Evolutionary conservation across 257 asterid species (phyloP).

Genomic region (Solanum paucissectum): DNA sequence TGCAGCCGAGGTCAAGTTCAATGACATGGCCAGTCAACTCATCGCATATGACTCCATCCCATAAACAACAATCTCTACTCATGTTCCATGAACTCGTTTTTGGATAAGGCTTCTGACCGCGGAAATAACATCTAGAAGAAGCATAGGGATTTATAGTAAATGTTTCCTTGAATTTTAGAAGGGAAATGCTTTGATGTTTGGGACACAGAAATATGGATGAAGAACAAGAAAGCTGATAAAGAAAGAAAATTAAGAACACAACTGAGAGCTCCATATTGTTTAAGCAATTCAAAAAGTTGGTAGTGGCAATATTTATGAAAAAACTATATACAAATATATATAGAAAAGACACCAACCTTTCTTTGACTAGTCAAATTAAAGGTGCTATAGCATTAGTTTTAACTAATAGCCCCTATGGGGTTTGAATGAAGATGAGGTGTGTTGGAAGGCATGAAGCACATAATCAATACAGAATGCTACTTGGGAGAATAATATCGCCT

Average conservation of each 20-base stretch:
- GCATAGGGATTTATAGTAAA: neutral
- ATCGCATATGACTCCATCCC: conserved; percentile 16
- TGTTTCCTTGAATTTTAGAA: neutral
- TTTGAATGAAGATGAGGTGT: neutral
- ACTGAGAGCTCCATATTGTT: neutral
- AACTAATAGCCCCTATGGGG: rapidly evolving
- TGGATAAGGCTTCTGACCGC: neutral
- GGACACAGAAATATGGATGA: neutral
- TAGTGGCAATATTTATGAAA: neutral
- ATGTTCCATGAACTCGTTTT: conserved; percentile 1
- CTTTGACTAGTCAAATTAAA: neutral
- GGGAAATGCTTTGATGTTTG: neutral
- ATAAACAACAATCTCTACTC: conserved; percentile 11
- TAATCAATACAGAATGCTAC: neutral
- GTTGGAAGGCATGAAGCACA: rapidly evolving
- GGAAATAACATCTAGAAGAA: neutral
- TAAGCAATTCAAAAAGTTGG: neutral
- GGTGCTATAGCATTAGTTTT: neutral
- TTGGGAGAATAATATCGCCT: neutral
- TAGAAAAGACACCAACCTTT: neutral
- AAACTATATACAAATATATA: neutral
- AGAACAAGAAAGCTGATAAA: neutral
- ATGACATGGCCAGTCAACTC: conserved; percentile 1
- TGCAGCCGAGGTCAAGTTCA: conserved; percentile 9
- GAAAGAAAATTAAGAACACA: neutral